Evolutionary conservation across 2,329 filamentous ascomycete species (phyloP).

Genomic region (Sclerotinia borealis): DNA sequence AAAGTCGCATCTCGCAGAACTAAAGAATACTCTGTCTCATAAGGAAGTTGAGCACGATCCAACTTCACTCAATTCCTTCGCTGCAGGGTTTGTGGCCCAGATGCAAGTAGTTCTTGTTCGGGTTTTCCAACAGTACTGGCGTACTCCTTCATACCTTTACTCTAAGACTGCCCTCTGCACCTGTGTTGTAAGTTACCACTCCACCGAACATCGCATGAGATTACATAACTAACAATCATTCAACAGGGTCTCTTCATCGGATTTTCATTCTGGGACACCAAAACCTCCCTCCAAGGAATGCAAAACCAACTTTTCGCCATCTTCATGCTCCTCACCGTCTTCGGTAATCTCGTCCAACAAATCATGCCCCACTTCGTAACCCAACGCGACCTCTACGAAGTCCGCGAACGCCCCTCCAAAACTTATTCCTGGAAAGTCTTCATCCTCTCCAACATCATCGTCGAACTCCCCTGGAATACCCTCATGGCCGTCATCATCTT

Average conservation of each 20-base stretch:
- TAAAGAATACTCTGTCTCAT: conserved; percentile 40
- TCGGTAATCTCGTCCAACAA: conserved; percentile 69
- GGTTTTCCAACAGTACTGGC: conserved; percentile 60
- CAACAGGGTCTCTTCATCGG: conserved; percentile 53
- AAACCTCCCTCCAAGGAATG: conserved; percentile 53
- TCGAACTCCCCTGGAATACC: conserved; percentile 77
- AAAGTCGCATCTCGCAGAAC: conserved; percentile 45
- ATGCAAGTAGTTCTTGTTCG: conserved; percentile 49
- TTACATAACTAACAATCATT: neutral
- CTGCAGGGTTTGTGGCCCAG: conserved; percentile 54
- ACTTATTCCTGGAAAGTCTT: conserved; percentile 69
- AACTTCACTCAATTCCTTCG: conserved; percentile 48
- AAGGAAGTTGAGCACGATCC: conserved; percentile 24
- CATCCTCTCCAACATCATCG: conserved; percentile 68
- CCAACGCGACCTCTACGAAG: conserved; percentile 51
- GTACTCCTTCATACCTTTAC: conserved; percentile 53
- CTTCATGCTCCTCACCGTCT: conserved; percentile 72
- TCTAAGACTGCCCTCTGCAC: conserved; percentile 29
- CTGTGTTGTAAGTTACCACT: conserved; percentile 15
- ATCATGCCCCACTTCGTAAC: conserved; percentile 65
- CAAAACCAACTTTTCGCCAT: conserved; percentile 69
- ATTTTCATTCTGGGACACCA: conserved; percentile 65
- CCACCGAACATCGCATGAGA: neutral
- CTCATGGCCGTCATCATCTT: conserved; percentile 70
- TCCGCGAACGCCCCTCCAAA: conserved; percentile 67